These are phyloP conservation scores for Rubroshorea leprosula DNA, from an alignment of 345 rosid genomes.

Conservation along the genomic window DNA sequence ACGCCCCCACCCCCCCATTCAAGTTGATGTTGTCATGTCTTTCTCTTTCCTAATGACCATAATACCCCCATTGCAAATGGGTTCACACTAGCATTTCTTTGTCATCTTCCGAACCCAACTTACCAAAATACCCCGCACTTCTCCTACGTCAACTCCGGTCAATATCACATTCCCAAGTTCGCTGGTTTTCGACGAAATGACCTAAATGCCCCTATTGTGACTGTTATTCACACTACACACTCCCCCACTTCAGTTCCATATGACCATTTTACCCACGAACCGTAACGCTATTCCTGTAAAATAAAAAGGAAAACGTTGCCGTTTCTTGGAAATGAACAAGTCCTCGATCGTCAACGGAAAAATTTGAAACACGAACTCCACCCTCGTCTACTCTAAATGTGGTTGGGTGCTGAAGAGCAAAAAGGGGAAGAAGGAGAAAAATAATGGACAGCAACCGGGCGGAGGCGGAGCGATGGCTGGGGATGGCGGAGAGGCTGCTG, in stretches of 20 bases:
- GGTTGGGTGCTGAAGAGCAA: neutral
- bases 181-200: neutral
- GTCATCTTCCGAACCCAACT: too few species aligned
- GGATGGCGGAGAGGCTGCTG: conserved; percentile 76
- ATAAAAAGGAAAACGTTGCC: neutral
- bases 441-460: conserved; percentile 41
- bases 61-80: too few species aligned
- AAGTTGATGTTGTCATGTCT: too few species aligned
- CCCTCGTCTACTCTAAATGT: neutral
- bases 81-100: too few species aligned
- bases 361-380: neutral
- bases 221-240: neutral
- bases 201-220: neutral
- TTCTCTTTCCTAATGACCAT: too few species aligned
- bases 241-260: neutral
- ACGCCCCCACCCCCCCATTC: too few species aligned
- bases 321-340: neutral
- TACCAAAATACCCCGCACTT: neutral
- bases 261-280: neutral
- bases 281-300: neutral
- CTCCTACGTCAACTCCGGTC: too few species aligned
- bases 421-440: conserved; percentile 11
- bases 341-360: neutral
- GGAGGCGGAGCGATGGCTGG: conserved; percentile 83
- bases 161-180: too few species aligned